Percentiles rank a stretch among this genome's conserved stretches.
phyloP scores from a whole-genome alignment of 176 grass and related monocot genomes.

The Hordeum marinum region DNA sequence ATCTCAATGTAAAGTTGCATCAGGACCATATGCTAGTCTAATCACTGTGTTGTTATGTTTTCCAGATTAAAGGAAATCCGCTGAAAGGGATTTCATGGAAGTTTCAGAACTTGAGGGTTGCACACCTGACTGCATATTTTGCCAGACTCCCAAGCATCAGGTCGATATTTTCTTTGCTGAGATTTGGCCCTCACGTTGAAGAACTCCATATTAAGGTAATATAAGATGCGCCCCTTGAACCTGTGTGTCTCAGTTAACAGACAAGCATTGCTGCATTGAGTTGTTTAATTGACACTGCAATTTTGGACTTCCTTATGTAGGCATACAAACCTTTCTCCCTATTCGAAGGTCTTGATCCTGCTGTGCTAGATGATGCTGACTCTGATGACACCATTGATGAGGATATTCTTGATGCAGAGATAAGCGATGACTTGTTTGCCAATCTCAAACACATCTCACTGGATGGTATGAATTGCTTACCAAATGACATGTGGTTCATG shows the following conservation, averaged over 20 bases:
- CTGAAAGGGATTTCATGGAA: not conserved
- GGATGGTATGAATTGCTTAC: not conserved
- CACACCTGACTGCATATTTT: not conserved
- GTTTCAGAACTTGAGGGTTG: not conserved
- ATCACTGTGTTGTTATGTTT: not conserved
- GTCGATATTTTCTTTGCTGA: conserved; percentile 4
- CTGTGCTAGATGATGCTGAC: no score
- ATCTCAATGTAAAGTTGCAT: not conserved
- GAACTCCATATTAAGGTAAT: not conserved
- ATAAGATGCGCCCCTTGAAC: not conserved
- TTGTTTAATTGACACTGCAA: not conserved
- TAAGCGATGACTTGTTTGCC: not conserved
- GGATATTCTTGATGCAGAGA: not conserved
- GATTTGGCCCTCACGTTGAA: not conserved
- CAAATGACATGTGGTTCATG: not conserved
- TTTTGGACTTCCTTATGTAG: not conserved
- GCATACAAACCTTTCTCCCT: not conserved
- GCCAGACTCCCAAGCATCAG: not conserved
- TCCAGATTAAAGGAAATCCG: not conserved
- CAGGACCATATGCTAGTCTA: not conserved
- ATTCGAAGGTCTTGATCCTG: no score
- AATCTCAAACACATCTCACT: not conserved
- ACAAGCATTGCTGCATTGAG: not conserved
- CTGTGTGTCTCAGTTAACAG: not conserved
- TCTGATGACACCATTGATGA: not conserved